Evolutionary conservation across 192 early-diverging fungal genomes (phyloP).

Genomic region (Gamsiella multidivaricata): DNA sequence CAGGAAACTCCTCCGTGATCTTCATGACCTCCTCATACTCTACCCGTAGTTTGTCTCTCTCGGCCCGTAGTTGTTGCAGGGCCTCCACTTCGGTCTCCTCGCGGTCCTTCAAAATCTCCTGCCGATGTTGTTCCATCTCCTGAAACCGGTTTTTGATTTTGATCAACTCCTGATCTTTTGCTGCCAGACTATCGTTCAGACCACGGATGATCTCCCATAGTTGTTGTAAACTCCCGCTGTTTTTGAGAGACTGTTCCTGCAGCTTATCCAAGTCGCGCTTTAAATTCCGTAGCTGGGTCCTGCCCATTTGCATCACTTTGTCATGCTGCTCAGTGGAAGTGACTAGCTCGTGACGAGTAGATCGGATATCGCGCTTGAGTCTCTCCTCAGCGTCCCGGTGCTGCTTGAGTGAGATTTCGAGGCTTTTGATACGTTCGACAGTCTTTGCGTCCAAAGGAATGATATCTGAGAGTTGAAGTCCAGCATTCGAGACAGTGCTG

Average conservation of each 20-base stretch:
- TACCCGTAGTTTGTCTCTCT: neutral
- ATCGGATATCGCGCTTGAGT: neutral
- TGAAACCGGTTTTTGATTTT: neutral
- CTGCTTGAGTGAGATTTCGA: conserved; percentile 33
- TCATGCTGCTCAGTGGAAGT: conserved; percentile 6
- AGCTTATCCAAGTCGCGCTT: neutral
- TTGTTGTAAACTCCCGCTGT: conserved; percentile 14
- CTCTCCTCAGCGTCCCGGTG: conserved; percentile 8
- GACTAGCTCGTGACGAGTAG: neutral
- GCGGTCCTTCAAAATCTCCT: conserved; percentile 9
- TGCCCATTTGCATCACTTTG: neutral
- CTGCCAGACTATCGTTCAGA: neutral
- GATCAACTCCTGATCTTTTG: neutral
- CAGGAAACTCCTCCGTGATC: neutral
- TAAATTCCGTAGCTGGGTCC: neutral
- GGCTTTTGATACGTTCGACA: conserved; percentile 31
- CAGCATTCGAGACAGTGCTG: neutral
- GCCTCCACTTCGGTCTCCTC: conserved; percentile 17
- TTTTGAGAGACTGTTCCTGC: conserved; percentile 1
- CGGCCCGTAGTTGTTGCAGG: neutral
- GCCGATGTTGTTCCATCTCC: neutral
- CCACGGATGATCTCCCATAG: neutral
- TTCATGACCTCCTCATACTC: conserved; percentile 9
- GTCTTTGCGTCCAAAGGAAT: conserved; percentile 6
- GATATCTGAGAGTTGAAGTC: conserved; percentile 24